phyloP scores from a whole-genome alignment of 2,329 filamentous ascomycete genomes.

The Helotiales sp. region DNA sequence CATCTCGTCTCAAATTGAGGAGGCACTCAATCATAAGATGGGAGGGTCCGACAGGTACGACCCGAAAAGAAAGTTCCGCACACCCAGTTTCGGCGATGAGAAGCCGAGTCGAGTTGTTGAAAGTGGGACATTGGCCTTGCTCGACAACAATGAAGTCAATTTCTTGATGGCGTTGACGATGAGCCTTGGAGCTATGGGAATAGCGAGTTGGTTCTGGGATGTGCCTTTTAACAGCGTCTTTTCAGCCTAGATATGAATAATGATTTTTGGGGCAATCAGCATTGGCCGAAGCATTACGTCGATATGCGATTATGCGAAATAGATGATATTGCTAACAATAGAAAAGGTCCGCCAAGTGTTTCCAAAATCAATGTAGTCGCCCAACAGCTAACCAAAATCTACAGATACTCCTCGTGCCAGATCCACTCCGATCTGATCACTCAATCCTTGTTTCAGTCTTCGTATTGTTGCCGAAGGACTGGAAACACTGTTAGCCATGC shows the following conservation, averaged over 20 bases:
- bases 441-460: too few relatives aligned
- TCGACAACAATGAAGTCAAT: constrained; percentile 97
- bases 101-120: constrained; percentile 54
- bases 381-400: too few relatives aligned
- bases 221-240: constrained; percentile 49
- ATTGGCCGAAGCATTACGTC: background rate
- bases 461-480: too few relatives aligned
- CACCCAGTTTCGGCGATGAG: constrained; percentile 53
- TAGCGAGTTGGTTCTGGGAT: constrained; percentile 61
- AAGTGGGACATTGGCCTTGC: constrained; percentile 65
- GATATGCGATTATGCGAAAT: background rate
- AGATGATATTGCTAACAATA: too few relatives aligned
- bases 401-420: too few relatives aligned
- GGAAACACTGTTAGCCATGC: too few relatives aligned
- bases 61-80: constrained; percentile 48
- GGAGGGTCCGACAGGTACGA: constrained; percentile 49
- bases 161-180: constrained; percentile 84
- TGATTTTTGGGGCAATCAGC: background rate
- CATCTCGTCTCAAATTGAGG: constrained; percentile 28
- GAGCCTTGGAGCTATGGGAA: constrained; percentile 74
- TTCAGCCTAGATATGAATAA: constrained; percentile 6
- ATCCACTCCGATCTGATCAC: too few relatives aligned
- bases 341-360: too few relatives aligned
- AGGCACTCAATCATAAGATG: constrained; percentile 38
- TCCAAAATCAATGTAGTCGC: too few relatives aligned